Evolutionary conservation across 1,284 basidiomycete genomes (phyloP).

Genomic region (Ustilago curta): DNA sequence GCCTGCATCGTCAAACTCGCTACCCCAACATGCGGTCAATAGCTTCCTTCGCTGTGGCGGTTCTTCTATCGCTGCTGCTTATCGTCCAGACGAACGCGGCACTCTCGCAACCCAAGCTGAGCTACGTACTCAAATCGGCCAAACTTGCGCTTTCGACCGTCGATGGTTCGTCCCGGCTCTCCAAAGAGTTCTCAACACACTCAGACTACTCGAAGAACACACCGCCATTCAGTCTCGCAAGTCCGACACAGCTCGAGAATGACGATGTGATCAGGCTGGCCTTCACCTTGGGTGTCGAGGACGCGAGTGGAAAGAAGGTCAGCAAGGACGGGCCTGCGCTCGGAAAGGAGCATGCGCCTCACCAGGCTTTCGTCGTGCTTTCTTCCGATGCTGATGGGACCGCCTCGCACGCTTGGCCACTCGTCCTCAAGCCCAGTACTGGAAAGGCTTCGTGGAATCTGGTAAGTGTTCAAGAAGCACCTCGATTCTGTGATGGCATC

Average conservation of each 20-base stretch:
- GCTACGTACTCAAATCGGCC: conserved; percentile 48
- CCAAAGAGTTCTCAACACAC: conserved; percentile 39
- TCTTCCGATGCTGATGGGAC: conserved; percentile 17
- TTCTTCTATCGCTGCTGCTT: conserved; percentile 23
- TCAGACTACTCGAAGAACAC: conserved; percentile 34
- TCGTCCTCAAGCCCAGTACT: conserved; percentile 48
- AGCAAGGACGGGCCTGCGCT: conserved; percentile 31
- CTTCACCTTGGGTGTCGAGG: conserved; percentile 43
- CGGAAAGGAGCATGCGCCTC: conserved; percentile 47
- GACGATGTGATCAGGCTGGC: conserved; percentile 53
- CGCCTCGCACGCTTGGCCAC: conserved; percentile 34
- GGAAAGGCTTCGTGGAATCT: conserved; percentile 54
- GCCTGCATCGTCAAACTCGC: background rate
- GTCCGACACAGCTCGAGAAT: conserved; percentile 44
- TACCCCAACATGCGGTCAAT: conserved; percentile 32
- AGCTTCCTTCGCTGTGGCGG: conserved; percentile 4
- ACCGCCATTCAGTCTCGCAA: conserved; percentile 31
- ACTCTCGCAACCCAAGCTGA: conserved; percentile 39
- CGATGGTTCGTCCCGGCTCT: conserved; percentile 49
- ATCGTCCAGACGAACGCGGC: conserved; percentile 29
- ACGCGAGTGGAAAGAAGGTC: conserved; percentile 15
- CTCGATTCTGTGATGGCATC: background rate
- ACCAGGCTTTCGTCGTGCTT: conserved; percentile 52
- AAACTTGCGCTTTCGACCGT: conserved; percentile 49
- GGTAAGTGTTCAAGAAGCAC: conserved; percentile 23